Conservation (phyloP, 1,284 basidiomycete species). For the Serendipita sp. region DNA sequence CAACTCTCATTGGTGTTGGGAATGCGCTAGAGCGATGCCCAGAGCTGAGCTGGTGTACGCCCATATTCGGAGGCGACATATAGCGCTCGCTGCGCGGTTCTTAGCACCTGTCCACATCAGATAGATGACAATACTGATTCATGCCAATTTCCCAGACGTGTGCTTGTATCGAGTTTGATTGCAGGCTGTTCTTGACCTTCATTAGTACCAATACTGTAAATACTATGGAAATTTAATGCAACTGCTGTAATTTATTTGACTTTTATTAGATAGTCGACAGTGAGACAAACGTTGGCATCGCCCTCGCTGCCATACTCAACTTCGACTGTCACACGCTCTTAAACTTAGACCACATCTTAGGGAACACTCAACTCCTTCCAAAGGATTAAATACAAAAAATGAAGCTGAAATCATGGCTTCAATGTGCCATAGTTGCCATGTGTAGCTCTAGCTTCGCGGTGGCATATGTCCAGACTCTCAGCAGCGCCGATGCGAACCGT, state of each 20-base stretch:
- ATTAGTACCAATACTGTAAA: no score
- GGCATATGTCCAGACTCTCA: constrained; percentile 10
- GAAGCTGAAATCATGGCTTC: neutral
- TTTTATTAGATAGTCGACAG: no score
- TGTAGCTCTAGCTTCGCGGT: constrained; percentile 2
- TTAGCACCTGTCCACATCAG: neutral
- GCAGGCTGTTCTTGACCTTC: no score
- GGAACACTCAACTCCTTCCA: neutral
- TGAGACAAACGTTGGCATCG: no score
- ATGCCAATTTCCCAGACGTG: neutral
- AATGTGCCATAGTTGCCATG: neutral
- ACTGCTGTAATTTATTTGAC: no score
- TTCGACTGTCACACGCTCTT: no score
- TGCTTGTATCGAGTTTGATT: no score
- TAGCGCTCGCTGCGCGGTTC: neutral
- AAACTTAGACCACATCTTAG: neutral
- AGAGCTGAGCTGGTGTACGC: constrained; percentile 42
- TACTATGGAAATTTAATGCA: no score
- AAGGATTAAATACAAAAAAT: neutral
- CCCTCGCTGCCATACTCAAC: no score
- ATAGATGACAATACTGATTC: neutral
- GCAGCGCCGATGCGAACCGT: constrained; percentile 55
- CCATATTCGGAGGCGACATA: constrained; percentile 37
- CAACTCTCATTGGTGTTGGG: constrained; percentile 63
- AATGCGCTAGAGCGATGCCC: constrained; percentile 50